Conservation (phyloP, 768 basidiomycete genomes). For the Hydnomerulius pinastri region DNA sequence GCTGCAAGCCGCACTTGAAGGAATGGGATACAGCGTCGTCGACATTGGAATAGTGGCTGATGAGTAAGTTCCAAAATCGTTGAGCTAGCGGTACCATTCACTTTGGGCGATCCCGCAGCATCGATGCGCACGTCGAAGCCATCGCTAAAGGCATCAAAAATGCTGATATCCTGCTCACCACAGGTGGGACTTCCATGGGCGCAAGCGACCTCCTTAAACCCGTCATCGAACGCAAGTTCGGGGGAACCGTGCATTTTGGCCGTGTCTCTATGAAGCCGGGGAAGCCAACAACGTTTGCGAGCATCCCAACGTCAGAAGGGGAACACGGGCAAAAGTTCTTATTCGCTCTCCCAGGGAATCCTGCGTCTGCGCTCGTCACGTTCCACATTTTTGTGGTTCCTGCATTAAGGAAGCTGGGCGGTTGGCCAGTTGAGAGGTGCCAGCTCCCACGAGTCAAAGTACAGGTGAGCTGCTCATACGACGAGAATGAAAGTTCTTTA, state of each 20-base stretch:
- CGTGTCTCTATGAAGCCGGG: constrained; percentile 82
- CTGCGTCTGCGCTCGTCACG: constrained; percentile 83
- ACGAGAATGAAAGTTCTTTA: background rate
- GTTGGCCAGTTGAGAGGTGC: constrained; percentile 55
- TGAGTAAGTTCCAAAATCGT: constrained; percentile 44
- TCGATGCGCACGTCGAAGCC: constrained; percentile 57
- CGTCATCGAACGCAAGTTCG: constrained; percentile 76
- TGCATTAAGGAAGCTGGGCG: constrained; percentile 70
- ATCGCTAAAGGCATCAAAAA: constrained; percentile 56
- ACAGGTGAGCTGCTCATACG: constrained; percentile 44
- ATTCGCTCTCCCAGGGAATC: constrained; percentile 89
- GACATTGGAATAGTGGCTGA: constrained; percentile 84
- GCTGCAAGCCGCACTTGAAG: constrained; percentile 64
- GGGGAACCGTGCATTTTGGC: constrained; percentile 83
- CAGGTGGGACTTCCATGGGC: constrained; percentile 93
- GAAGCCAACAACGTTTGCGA: constrained; percentile 91
- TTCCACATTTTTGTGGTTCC: constrained; percentile 86
- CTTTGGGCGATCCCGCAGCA: constrained; percentile 34
- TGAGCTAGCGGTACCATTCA: background rate
- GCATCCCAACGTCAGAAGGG: constrained; percentile 49
- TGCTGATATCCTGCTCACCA: constrained; percentile 80
- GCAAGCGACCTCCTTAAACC: constrained; percentile 86
- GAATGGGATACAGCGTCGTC: constrained; percentile 73
- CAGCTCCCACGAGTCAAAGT: constrained; percentile 65
- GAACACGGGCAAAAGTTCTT: constrained; percentile 53